These are phyloP conservation scores for Rhipidocladum racemiflorum DNA, from an alignment of 176 grass and related monocot species.

Conservation along the genomic window DNA sequence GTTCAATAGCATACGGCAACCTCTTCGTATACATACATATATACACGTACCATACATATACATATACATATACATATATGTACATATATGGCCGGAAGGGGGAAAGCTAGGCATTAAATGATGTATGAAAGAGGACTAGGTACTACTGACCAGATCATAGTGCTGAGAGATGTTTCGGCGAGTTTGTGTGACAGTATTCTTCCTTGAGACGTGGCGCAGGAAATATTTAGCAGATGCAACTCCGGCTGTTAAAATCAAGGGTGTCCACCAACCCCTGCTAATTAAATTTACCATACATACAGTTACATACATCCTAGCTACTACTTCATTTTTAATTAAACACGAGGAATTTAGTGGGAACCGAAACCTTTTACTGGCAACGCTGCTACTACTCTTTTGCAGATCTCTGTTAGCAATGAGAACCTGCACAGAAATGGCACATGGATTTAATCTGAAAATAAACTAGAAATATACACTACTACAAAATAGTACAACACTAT, in stretches of 20 bases:
- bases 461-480: no score
- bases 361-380: conserved; percentile 44
- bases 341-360: not conserved
- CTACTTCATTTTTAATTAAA: no score
- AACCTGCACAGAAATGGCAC: conserved; percentile 41
- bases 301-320: no score
- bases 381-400: not conserved
- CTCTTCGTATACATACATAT: no score
- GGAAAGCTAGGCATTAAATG: no score
- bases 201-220: conserved; percentile 61
- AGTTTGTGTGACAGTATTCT: conserved; percentile 76
- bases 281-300: no score
- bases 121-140: no score
- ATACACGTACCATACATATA: no score
- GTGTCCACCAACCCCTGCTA: conserved; percentile 84
- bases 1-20: no score
- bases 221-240: conserved; percentile 79
- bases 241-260: conserved; percentile 70
- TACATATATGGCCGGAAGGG: no score
- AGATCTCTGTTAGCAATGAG: conserved; percentile 71
- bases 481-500: no score
- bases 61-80: no score
- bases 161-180: conserved; percentile 82
- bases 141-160: conserved; percentile 58
- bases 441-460: not conserved